These are phyloP conservation scores for Candida labiduridarum DNA, from an alignment of 1,139 yeast genomes.

Conservation along the genomic window DNA sequence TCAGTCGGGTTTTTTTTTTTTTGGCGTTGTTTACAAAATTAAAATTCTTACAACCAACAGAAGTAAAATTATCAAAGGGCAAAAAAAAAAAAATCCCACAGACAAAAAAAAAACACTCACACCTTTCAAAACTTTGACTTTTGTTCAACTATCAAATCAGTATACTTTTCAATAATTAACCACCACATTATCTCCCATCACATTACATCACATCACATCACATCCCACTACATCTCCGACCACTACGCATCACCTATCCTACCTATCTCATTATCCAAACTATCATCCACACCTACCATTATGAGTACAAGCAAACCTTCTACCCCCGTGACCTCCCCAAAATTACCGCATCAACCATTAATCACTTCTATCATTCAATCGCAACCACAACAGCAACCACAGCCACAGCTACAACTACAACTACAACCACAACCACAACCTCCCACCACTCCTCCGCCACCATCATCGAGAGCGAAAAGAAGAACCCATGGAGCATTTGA, in stretches of 20 bases:
- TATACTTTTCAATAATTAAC: neutral
- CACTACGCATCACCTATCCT: neutral
- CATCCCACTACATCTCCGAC: neutral
- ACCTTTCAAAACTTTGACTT: neutral
- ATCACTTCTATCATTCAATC: slow-evolving; percentile 11
- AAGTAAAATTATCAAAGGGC: neutral
- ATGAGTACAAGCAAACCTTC: slow-evolving; percentile 31
- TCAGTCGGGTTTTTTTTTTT: neutral
- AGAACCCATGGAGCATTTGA: slow-evolving; percentile 25
- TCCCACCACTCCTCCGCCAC: slow-evolving; percentile 5
- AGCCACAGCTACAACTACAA: too few relatives aligned
- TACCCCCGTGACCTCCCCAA: slow-evolving; percentile 35
- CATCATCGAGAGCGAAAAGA: neutral
- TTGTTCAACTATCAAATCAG: neutral
- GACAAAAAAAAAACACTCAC: neutral
- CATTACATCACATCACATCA: neutral
- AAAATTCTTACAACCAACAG: neutral
- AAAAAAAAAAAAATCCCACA: neutral
- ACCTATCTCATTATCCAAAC: neutral
- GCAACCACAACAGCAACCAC: slow-evolving; percentile 26
- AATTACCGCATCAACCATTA: slow-evolving; percentile 21
- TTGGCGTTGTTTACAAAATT: slow-evolving; percentile 1
- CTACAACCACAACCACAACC: too few relatives aligned
- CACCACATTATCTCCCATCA: neutral
- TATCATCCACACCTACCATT: neutral